Base-by-base conservation (phyloP, 2,329 filamentous ascomycete genomes). In the Clarireedia monteithiana region DNA sequence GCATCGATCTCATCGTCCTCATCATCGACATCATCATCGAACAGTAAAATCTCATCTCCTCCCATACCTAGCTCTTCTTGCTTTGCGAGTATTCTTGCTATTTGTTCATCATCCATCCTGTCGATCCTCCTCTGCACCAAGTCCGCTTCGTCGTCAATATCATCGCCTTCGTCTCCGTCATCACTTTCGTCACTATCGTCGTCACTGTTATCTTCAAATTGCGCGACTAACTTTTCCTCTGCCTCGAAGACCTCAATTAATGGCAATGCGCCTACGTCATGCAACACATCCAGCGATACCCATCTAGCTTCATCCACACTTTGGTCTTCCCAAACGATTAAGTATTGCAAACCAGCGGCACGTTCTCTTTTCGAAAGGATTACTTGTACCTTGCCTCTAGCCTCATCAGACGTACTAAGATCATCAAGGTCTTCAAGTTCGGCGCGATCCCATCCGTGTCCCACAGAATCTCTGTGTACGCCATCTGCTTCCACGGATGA, bases 41-140 rank as follows among this genome's bases (percentile, higher is more conserved):
- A 79, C 3, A 86, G 71, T 14, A 86, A 54, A 3, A 85, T 64
- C 54, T 87, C 79, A 23, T 82, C 77, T 9, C 76, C 75, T 2
- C 75, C 78, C 45, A 88, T 71, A 7, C 85, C 85, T 4, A 88
- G 72, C 66, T 84, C 80, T 67, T 82, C 78, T 64, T 84, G 79
- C 66, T 83, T 84, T 51, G 79, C 73, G 30, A 87, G 68, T 24
- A 85, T 70, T 40, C 77, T 74, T 40, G 85, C 84, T 40, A 88
- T 72, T 20, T 79, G 75, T 67, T 85, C 83, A 59, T 89, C 79
- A 74, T 68, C 84, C 82, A 63, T 88, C 5, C 67, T 63, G 14
- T 70, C 70, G 20, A 67, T 67, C 48, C 68, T 66, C 34, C 59
- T 60, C 55, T 66, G 62, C n/a, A 62, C 26, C n/a, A 65, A 24